These are phyloP conservation scores for Ogataea ramenticola DNA, from an alignment of 805 yeast genomes.

Conservation along the genomic window DNA sequence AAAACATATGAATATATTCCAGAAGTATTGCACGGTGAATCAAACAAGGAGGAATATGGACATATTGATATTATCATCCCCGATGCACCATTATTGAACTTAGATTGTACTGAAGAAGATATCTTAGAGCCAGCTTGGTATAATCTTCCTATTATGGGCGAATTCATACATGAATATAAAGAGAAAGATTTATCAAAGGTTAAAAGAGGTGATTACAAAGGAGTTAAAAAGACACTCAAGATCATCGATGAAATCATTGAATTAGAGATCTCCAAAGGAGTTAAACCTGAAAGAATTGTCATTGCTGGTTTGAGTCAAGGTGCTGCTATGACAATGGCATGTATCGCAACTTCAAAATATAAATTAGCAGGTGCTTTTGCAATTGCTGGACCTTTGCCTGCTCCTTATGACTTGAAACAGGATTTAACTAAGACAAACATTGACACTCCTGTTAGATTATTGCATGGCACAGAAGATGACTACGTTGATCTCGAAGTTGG, in stretches of 20 bases:
- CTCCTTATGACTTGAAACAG: constrained; percentile 10
- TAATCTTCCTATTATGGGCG: background rate
- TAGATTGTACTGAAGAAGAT: background rate
- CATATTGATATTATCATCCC: background rate
- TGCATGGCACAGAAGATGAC: constrained; percentile 73
- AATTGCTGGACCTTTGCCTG: constrained; percentile 60
- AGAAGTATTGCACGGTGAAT: background rate
- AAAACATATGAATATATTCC: background rate
- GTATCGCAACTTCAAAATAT: constrained; percentile 38
- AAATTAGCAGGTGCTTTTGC: constrained; percentile 69
- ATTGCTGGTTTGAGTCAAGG: constrained; percentile 92
- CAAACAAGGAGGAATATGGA: background rate
- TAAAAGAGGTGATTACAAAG: constrained; percentile 14
- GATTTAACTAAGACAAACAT: constrained; percentile 26
- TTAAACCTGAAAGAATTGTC: constrained; percentile 55
- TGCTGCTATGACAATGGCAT: constrained; percentile 60
- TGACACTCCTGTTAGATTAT: constrained; percentile 70
- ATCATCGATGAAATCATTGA: constrained; percentile 33
- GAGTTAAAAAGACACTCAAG: constrained; percentile 39
- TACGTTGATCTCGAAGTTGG: constrained; percentile 39
- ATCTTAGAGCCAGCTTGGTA: background rate
- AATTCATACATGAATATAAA: background rate
- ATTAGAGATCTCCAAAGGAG: constrained; percentile 42
- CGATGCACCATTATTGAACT: background rate
- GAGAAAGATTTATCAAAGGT: background rate